These are phyloP conservation scores for Cystofilobasidium ferigula DNA, from an alignment of 768 basidiomycete species.

Conservation along the genomic window DNA sequence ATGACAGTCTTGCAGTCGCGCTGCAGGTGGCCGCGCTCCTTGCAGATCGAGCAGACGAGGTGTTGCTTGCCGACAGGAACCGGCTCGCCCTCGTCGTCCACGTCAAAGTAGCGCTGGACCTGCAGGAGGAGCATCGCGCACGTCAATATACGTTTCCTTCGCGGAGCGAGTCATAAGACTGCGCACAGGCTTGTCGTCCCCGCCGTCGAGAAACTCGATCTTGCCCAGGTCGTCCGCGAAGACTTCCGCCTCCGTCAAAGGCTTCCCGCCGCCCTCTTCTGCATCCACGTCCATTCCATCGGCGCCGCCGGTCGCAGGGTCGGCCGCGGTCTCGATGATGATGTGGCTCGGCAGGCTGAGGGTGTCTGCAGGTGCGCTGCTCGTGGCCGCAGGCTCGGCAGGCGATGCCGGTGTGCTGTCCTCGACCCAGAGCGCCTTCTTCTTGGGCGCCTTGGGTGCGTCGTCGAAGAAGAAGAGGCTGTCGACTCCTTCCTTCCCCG, in stretches of 20 bases:
- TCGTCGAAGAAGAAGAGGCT: slow-evolving; percentile 24
- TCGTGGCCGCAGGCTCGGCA: not conserved
- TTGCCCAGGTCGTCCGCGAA: slow-evolving; percentile 23
- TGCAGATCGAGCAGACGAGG: slow-evolving; percentile 25
- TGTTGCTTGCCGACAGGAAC: slow-evolving; percentile 9
- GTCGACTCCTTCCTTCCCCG: not conserved
- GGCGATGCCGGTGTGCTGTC: not conserved
- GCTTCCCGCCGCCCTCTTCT: slow-evolving; percentile 5
- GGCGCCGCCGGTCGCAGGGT: too few species aligned
- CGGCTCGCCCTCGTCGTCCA: not conserved
- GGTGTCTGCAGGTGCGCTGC: not conserved
- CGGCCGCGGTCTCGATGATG: slow-evolving; percentile 11
- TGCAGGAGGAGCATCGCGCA: not conserved
- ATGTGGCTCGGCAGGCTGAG: slow-evolving; percentile 21
- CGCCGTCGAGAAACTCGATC: slow-evolving; percentile 26
- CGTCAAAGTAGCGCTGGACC: slow-evolving; percentile 23
- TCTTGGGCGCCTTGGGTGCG: slow-evolving; percentile 21
- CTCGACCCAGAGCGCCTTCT: slow-evolving; percentile 17
- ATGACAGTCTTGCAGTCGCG: slow-evolving; percentile 22
- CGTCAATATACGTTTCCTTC: too few species aligned
- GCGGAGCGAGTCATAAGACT: not conserved
- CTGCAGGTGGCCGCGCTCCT: slow-evolving; percentile 20
- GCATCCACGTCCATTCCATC: not conserved
- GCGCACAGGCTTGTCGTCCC: slow-evolving; percentile 20
- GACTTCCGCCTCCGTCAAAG: slow-evolving; percentile 23